phyloP scores from a whole-genome alignment of 768 basidiomycete species.

The Tulasnella sp. region DNA sequence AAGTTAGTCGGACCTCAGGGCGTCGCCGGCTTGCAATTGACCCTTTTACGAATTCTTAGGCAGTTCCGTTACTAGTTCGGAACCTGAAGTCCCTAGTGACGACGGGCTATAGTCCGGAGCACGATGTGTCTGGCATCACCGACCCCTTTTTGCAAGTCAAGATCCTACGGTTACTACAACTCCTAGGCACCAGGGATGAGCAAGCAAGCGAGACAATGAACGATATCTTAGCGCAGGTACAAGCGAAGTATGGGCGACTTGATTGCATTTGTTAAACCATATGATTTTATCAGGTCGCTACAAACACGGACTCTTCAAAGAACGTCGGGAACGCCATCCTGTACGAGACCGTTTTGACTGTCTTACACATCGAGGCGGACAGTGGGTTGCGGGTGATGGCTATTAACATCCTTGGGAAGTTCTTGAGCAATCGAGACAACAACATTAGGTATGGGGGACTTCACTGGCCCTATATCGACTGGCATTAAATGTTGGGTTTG shows the following conservation, averaged over 20 bases:
- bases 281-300: constrained; percentile 62
- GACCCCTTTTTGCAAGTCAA: constrained; percentile 94
- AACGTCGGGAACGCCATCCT: constrained; percentile 97
- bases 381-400: constrained; percentile 95
- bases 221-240: constrained; percentile 89
- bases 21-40: background rate
- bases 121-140: constrained; percentile 98
- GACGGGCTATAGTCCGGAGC: constrained; percentile 95
- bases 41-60: constrained; percentile 36
- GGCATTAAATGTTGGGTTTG: background rate
- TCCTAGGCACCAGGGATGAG: constrained; percentile 78
- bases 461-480: background rate
- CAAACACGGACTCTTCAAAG: constrained; percentile 94
- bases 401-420: constrained; percentile 97
- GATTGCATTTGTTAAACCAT: background rate
- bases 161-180: constrained; percentile 72
- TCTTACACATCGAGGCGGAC: constrained; percentile 96
- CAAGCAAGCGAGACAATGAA: constrained; percentile 95
- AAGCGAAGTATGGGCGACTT: background rate
- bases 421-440: constrained; percentile 94
- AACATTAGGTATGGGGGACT: constrained; percentile 78
- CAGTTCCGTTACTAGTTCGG: constrained; percentile 85
- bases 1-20: constrained; percentile 39
- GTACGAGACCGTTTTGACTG: constrained; percentile 93
- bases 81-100: constrained; percentile 91